A percentile compares a stretch with the other conserved stretches of the same genome.
phyloP scores from a whole-genome alignment of 176 grass and related monocot genomes.

The Carex kokanica region DNA sequence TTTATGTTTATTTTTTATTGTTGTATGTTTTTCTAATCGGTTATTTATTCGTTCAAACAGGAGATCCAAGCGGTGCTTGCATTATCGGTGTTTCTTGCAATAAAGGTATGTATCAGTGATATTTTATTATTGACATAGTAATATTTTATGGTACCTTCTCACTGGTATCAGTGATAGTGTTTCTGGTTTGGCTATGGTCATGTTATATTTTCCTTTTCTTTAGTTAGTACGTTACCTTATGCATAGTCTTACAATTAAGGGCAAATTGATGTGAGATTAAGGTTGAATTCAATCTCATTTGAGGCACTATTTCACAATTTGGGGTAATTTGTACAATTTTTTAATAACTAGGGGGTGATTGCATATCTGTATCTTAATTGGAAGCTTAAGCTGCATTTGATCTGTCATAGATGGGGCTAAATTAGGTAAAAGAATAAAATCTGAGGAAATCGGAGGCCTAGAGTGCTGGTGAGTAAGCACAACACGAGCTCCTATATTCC shows the following conservation, averaged over 20 bases:
- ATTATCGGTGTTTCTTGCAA: constrained; percentile 60
- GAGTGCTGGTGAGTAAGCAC: background rate
- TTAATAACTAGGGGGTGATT: background rate
- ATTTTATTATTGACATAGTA: no score
- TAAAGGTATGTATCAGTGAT: constrained; percentile 80
- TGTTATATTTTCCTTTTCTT: background rate
- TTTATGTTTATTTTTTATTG: background rate
- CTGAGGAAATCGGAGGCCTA: background rate
- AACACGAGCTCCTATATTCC: background rate
- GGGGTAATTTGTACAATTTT: background rate
- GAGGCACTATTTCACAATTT: background rate
- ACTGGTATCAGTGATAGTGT: background rate
- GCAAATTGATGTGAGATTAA: background rate
- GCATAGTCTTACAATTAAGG: background rate
- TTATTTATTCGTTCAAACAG: constrained; percentile 37
- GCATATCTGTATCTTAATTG: background rate
- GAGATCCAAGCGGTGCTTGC: constrained; percentile 83
- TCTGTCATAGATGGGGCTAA: background rate
- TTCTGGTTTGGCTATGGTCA: background rate
- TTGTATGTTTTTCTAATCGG: background rate
- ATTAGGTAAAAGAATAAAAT: background rate
- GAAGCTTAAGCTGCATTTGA: background rate
- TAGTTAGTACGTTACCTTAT: background rate
- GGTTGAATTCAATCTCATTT: background rate
- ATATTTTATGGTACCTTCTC: background rate